These are phyloP conservation scores for Plasmodium gaboni DNA, from an alignment of 169 alveolate genomes.

Conservation along the genomic window DNA sequence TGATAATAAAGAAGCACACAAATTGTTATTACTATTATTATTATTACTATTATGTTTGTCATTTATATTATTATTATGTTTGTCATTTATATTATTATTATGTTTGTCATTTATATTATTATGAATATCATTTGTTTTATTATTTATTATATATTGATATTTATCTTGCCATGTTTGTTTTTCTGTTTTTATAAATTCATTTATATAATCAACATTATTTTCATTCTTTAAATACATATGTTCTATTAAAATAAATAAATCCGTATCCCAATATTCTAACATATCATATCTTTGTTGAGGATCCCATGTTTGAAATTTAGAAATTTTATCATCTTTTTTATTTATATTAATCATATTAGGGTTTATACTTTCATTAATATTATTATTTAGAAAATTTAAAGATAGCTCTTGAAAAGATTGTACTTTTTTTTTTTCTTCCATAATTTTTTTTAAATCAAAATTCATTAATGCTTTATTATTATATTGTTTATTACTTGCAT, in stretches of 20 bases:
- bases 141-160: neutral
- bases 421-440: conserved; percentile 61
- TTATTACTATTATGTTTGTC: neutral
- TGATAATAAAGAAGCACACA: neutral
- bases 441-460: conserved; percentile 63
- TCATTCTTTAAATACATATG: neutral
- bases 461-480: conserved; percentile 16
- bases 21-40: neutral
- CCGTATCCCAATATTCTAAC: conserved; percentile 65
- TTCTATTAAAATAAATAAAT: conserved; percentile 36
- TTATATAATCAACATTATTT: conserved; percentile 49
- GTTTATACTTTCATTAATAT: conserved; percentile 18
- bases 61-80: neutral
- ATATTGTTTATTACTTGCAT: conserved; percentile 11
- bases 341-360: conserved; percentile 47
- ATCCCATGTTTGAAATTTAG: conserved; percentile 4
- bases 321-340: neutral
- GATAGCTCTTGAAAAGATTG: conserved; percentile 59
- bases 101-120: neutral
- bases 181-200: conserved; percentile 54
- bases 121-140: neutral
- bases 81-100: neutral
- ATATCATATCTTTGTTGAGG: conserved; percentile 43
- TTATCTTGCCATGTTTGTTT: conserved; percentile 25
- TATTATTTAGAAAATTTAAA: conserved; percentile 54